phyloP scores from a whole-genome alignment of 768 basidiomycete genomes.

The Phlebiopsis flavidoalba region DNA sequence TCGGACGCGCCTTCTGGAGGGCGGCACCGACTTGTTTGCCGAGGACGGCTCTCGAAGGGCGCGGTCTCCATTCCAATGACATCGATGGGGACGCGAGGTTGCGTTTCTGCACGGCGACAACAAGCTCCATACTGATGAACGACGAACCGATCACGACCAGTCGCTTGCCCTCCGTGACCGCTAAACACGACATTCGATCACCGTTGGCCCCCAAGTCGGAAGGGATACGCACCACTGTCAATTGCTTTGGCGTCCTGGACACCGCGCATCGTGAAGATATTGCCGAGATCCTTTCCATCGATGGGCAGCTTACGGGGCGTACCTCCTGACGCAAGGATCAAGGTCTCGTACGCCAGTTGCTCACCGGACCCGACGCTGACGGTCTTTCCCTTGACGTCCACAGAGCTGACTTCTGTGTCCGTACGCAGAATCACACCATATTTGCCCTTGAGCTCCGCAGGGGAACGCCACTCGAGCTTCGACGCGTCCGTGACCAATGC shows the following conservation, averaged over 20 bases:
- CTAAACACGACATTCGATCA: conserved; percentile 25
- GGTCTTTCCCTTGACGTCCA: conserved; percentile 58
- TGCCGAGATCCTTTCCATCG: conserved; percentile 66
- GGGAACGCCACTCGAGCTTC: conserved; percentile 71
- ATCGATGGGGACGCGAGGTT: conserved; percentile 72
- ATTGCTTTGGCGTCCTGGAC: conserved; percentile 69
- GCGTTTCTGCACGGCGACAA: conserved; percentile 64
- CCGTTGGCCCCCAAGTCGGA: neutral
- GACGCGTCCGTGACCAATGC: conserved; percentile 69
- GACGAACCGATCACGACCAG: conserved; percentile 83
- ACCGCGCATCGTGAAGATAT: conserved; percentile 71
- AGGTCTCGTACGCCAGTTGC: conserved; percentile 60
- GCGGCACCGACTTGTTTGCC: conserved; percentile 77
- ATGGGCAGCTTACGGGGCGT: conserved; percentile 72
- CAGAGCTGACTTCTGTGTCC: conserved; percentile 61
- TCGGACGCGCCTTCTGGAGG: conserved; percentile 56
- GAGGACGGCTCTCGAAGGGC: conserved; percentile 80
- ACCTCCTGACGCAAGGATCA: conserved; percentile 78
- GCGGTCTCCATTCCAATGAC: conserved; percentile 55
- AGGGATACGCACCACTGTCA: conserved; percentile 47
- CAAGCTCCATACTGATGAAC: conserved; percentile 93
- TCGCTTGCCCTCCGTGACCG: conserved; percentile 66
- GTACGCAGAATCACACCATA: conserved; percentile 63
- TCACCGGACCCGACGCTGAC: conserved; percentile 59
- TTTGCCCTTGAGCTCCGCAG: conserved; percentile 73